Evolutionary conservation across 345 rosid genomes (phyloP), one percentile per base, ranked within the genome.

Genomic region (Arabidopsis arenosa): DNA sequence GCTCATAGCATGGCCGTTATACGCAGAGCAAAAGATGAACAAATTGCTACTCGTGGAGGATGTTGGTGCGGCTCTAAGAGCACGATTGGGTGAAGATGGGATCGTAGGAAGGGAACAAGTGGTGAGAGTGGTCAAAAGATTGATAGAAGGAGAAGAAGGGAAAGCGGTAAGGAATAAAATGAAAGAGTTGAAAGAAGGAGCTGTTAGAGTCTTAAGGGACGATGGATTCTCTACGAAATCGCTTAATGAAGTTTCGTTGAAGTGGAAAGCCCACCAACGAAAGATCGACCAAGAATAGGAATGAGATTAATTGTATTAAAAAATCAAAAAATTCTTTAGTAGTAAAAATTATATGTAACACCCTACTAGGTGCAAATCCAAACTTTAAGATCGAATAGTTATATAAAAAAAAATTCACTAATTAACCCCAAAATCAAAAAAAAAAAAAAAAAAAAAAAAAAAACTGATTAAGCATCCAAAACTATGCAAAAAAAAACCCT

Each of bases 121-220:
- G 28, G 63, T 14, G 15, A 68, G 64, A 32, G 66, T 68, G 14
- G 75, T 76, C 1, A 54, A 41, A 9, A 62, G 32, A 26, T 63
- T 76, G 51, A 76, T 76, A 75, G 65, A 62, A 53, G 80, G 71
- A 4, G 80, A 76, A 53, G 70, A 70, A 63, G 80, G 75, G 8
- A 69, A 62, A 4, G n/a, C 4, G 0, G 9, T 53, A 40, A 68
- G 70, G 52, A 53, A 15, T 2, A 70, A 44, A 15, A 69, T 53
- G 57, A 68, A 70, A 36, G 70, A 62, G 30, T 30, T 76, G 40
- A 62, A 76, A 43, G 63, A 61, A 40, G 41, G 28, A 52, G 48
- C 11, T 49, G 15, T 13, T 17, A 39, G 54, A 69, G 80, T 62
- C 7, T 28, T 76, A 10, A 45, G 57, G 4, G 32, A 62, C 6